Evolutionary conservation across 2,329 filamentous ascomycete species (phyloP), one percentile per base, ranked within the genome.

Genomic region (Colletotrichum spinosum): DNA sequence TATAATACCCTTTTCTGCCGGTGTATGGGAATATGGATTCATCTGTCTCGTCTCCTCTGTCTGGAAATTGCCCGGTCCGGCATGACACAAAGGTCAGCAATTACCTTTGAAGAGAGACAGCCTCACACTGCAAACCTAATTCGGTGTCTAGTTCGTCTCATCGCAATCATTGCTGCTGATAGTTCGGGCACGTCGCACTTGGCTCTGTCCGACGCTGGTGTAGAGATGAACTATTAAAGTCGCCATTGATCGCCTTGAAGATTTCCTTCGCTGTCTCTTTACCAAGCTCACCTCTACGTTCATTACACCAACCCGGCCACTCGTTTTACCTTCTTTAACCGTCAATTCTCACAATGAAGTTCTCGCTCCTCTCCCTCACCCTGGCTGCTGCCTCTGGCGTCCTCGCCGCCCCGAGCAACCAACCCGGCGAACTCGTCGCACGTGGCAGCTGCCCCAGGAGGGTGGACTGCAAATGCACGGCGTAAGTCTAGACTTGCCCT

Each of bases 391-490:
- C 45, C 39, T 60, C 39, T 6, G 41, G 25, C 42, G 56, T 15
- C 17, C 53, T 35, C 34, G 56, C 56, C 10, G 56, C 56, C 8
- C 56, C 56, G 6, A 53, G 49, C 15, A 33, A 33, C 12, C 39
- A 60, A 17, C 33, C 45, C 12, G 33, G 10, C 6, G 48, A 53
- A 17, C 56, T 60, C 13, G 56, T 53, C 15, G 49, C 56, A 15
- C 56, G 56, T 34, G 56, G 56, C 39, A 60, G 41, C 41, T 60
- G 56, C 34, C 37, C 41, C 6, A 15, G 11, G 12, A 17, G 15
- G 2, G 33, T 25, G 15, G 56, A 60, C 15, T 60, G 56, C 41
- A 11, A 33, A 12, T 60, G 56, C 41, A 25, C 56, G 15, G 56
- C 56, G 56, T 59, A 46, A 59, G 56, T 35, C 15, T 13, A 15